These are phyloP conservation scores for Corrigiola litoralis DNA, from an alignment of 179 eudicot genomes.

Conservation along the genomic window DNA sequence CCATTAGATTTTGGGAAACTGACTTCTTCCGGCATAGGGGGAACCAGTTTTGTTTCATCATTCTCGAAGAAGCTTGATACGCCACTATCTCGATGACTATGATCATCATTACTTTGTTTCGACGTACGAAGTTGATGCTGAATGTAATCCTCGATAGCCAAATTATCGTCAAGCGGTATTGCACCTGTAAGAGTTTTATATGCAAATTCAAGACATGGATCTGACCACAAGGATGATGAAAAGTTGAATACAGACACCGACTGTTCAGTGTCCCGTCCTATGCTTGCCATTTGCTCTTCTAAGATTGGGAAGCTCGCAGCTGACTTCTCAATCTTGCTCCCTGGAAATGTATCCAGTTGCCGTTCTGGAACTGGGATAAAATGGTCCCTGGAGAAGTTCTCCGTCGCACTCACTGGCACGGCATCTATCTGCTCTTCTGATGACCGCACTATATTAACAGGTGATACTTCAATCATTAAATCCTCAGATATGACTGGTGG, in stretches of 20 bases:
- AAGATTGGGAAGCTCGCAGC: slow-evolving; percentile 13
- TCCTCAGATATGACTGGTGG: slow-evolving; percentile 18
- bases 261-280: slow-evolving; percentile 18
- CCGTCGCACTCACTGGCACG: background rate
- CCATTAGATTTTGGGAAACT: slow-evolving; percentile 25
- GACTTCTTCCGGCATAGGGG: slow-evolving; percentile 24
- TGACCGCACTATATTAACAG: slow-evolving; percentile 6
- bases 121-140: slow-evolving; percentile 42
- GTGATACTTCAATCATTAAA: slow-evolving; percentile 3
- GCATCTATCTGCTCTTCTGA: slow-evolving; percentile 19
- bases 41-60: slow-evolving; percentile 18
- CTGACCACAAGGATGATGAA: slow-evolving; percentile 55
- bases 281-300: slow-evolving; percentile 20
- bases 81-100: slow-evolving; percentile 21
- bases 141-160: slow-evolving; percentile 38
- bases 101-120: slow-evolving; percentile 6
- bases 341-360: slow-evolving; percentile 2
- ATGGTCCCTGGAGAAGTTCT: slow-evolving; percentile 14
- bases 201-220: slow-evolving; percentile 90
- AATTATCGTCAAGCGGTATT: slow-evolving; percentile 52
- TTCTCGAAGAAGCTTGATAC: slow-evolving; percentile 21
- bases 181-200: slow-evolving; percentile 86
- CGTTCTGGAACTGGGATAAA: slow-evolving; percentile 19
- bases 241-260: slow-evolving; percentile 30
- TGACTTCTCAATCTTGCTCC: slow-evolving; percentile 11